Evolutionary conservation across 192 early-diverging fungal species (phyloP).

Genomic region (Backusella circina): DNA sequence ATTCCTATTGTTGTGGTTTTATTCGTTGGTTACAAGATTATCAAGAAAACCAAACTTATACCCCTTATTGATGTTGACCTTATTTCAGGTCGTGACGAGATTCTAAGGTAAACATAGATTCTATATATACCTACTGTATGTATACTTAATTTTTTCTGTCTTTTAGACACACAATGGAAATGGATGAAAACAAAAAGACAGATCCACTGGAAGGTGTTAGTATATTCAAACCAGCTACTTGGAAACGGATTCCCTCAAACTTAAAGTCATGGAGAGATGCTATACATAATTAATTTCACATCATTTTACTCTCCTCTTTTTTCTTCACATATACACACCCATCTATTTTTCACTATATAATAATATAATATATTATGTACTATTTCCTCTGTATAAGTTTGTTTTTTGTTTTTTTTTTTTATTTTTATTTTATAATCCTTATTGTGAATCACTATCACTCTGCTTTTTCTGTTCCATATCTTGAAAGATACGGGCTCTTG

Average conservation of each 20-base stretch:
- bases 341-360: not conserved
- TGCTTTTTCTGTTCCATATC: constrained; percentile 30
- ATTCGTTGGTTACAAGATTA: constrained; percentile 61
- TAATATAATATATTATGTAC: no score
- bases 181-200: constrained; percentile 16
- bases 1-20: constrained; percentile 63
- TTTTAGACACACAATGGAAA: constrained; percentile 25
- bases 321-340: not conserved
- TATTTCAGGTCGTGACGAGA: constrained; percentile 38
- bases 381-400: no score
- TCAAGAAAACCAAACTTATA: constrained; percentile 61
- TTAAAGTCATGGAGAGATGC: constrained; percentile 31
- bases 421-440: not conserved
- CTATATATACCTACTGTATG: not conserved
- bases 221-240: constrained; percentile 30
- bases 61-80: constrained; percentile 62
- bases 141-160: not conserved
- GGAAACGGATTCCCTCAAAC: constrained; percentile 30
- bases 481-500: constrained; percentile 68
- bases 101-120: constrained; percentile 7
- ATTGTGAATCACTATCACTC: not conserved
- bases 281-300: constrained; percentile 19
- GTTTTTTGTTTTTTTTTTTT: not conserved
- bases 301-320: not conserved
- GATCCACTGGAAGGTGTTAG: constrained; percentile 32